Conservation (phyloP, 2,329 filamentous ascomycete genomes). For the Fusarium miscanthi region DNA sequence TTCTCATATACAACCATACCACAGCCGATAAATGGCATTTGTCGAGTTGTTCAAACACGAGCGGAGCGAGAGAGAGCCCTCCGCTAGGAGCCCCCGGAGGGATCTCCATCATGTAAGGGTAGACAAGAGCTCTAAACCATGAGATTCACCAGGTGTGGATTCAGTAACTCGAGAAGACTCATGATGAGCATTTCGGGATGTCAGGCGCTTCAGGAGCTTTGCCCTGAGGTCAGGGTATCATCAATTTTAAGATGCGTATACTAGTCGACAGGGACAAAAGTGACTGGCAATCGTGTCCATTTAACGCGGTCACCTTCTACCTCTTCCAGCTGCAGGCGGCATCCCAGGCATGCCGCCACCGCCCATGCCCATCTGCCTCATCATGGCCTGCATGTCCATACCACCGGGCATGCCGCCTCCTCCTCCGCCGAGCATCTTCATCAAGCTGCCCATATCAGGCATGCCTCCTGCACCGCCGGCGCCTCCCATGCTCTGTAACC, state of each 20-base stretch:
- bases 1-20: background rate
- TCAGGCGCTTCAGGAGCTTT: background rate
- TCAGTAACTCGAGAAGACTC: too few relatives aligned
- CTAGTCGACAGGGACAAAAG: background rate
- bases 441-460: conserved; percentile 86
- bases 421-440: conserved; percentile 86
- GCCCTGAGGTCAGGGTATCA: background rate
- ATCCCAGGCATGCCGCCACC: conserved; percentile 56
- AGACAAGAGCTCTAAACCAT: background rate
- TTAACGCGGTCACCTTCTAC: conserved; percentile 43
- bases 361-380: conserved; percentile 76
- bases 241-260: background rate
- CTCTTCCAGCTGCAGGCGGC: conserved; percentile 44
- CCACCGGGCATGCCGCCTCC: conserved; percentile 63
- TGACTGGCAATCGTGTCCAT: background rate
- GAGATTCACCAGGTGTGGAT: too few relatives aligned
- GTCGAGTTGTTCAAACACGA: conserved; percentile 29
- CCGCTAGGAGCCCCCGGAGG: background rate
- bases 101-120: accelerated
- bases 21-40: too few relatives aligned
- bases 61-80: background rate
- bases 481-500: conserved; percentile 91
- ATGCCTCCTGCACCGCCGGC: conserved; percentile 73
- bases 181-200: too few relatives aligned
- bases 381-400: conserved; percentile 83